Evolutionary conservation across 768 basidiomycete genomes (phyloP).

Genomic region (Macrolepiota fuliginosa): DNA sequence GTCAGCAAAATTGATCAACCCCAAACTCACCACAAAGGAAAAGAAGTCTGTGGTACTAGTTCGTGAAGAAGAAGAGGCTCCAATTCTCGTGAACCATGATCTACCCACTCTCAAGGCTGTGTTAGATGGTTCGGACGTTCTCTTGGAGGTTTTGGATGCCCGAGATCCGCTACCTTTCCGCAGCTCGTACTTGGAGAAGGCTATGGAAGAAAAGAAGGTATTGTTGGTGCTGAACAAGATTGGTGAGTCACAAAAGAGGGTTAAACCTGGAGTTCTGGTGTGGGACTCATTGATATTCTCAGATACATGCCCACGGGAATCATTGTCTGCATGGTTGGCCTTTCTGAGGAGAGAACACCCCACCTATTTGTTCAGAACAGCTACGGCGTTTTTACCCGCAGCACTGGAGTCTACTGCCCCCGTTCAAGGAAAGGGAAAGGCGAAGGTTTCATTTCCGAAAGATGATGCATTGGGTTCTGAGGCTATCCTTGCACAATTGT

Average conservation of each 20-base stretch:
- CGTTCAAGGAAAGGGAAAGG: constrained; percentile 43
- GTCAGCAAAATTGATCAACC: constrained; percentile 37
- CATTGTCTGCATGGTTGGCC: constrained; percentile 65
- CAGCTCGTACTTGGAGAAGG: constrained; percentile 59
- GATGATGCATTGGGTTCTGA: constrained; percentile 66
- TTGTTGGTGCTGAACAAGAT: constrained; percentile 84
- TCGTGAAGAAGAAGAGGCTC: constrained; percentile 49
- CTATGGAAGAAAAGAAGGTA: constrained; percentile 38
- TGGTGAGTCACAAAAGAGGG: constrained; percentile 47
- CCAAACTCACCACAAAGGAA: constrained; percentile 30
- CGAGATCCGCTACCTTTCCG: constrained; percentile 77
- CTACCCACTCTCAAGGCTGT: constrained; percentile 63
- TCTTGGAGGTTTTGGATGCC: constrained; percentile 81
- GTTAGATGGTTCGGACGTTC: constrained; percentile 73
- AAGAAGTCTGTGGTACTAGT: constrained; percentile 26
- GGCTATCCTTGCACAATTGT: constrained; percentile 47
- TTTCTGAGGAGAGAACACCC: constrained; percentile 59
- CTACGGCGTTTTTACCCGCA: constrained; percentile 61
- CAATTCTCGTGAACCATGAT: constrained; percentile 61
- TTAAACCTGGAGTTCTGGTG: background rate
- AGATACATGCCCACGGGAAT: constrained; percentile 83
- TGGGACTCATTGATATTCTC: background rate
- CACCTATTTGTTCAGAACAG: constrained; percentile 71
- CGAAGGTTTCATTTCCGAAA: constrained; percentile 31
- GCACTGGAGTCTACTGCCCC: constrained; percentile 17